Evolutionary conservation across 2,329 filamentous ascomycete genomes (phyloP).

Genomic region (Sporothrix schenckii): DNA sequence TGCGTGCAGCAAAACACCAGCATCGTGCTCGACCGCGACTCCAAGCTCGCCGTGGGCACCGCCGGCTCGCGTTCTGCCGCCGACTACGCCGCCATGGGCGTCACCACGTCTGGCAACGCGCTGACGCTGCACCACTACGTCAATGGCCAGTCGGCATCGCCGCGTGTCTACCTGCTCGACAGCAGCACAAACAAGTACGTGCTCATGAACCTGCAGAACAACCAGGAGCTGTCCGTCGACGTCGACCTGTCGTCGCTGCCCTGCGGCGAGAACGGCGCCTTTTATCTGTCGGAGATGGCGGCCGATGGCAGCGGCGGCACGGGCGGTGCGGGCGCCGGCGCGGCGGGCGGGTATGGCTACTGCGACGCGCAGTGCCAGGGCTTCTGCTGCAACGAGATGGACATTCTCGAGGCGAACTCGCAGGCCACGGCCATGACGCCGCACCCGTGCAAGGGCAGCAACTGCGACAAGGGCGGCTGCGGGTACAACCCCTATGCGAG

Average conservation of each 20-base stretch:
- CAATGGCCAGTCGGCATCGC: constrained; percentile 36
- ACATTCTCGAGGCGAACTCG: constrained; percentile 51
- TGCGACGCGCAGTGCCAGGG: constrained; percentile 50
- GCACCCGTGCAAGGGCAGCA: constrained; percentile 46
- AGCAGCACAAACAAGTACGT: constrained; percentile 56
- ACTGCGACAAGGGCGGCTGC: constrained; percentile 45
- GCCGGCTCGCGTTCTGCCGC: constrained; percentile 42
- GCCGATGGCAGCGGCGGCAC: constrained; percentile 57
- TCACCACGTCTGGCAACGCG: constrained; percentile 38
- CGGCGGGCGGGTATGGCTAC: constrained; percentile 46
- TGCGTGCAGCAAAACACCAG: constrained; percentile 49
- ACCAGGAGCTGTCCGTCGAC: constrained; percentile 64
- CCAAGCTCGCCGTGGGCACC: constrained; percentile 47
- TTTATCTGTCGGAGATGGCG: constrained; percentile 66
- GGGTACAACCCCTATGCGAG: constrained; percentile 44
- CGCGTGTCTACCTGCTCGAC: constrained; percentile 58
- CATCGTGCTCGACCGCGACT: constrained; percentile 48
- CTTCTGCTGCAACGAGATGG: constrained; percentile 51
- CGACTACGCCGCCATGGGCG: constrained; percentile 46
- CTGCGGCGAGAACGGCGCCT: constrained; percentile 65
- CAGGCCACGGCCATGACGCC: constrained; percentile 46
- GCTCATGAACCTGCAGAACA: constrained; percentile 56
- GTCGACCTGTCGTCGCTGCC: constrained; percentile 63
- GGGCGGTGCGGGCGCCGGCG: constrained; percentile 56
- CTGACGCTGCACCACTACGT: constrained; percentile 41